Conservation (phyloP, 495 filamentous ascomycete genomes). For the Hapsidospora chrysogenum region DNA sequence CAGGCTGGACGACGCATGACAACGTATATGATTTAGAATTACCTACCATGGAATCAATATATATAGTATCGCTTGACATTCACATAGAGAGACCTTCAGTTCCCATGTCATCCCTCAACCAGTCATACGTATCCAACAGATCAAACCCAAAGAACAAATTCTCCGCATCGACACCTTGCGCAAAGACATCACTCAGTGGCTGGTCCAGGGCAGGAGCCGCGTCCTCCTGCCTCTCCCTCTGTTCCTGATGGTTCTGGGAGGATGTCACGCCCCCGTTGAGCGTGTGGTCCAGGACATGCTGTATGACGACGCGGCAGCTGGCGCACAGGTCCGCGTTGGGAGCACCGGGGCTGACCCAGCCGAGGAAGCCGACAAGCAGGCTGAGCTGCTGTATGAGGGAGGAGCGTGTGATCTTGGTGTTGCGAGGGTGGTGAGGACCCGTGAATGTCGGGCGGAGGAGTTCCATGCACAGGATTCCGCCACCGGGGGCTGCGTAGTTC, state of each 20-base stretch:
- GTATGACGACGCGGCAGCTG: conserved; percentile 22
- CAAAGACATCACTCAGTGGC: conserved; percentile 4
- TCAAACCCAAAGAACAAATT: conserved; percentile 11
- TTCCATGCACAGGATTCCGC: conserved; percentile 44
- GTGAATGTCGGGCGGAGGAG: conserved; percentile 12
- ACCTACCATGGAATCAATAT: no score
- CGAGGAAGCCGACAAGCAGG: conserved; percentile 40
- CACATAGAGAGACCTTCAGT: no score
- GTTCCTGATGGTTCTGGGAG: no score
- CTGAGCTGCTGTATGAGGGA: conserved; percentile 48
- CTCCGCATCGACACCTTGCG: background rate
- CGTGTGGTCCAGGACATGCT: conserved; percentile 29
- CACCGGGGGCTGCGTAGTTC: conserved; percentile 37
- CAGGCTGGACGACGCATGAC: no score
- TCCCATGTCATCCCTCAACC: conserved; percentile 11
- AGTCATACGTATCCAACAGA: conserved; percentile 16
- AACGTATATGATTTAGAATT: no score
- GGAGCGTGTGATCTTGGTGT: conserved; percentile 29
- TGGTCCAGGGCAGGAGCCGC: conserved; percentile 6
- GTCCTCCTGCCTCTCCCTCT: no score
- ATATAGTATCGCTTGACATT: no score
- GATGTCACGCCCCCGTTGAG: conserved; percentile 12
- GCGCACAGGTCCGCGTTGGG: conserved; percentile 37
- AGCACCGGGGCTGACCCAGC: conserved; percentile 35
- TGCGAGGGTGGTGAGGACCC: conserved; percentile 22